Evolutionary conservation across 306 rosid species (phyloP).

Genomic region (Oxytropis ochrocephala): DNA sequence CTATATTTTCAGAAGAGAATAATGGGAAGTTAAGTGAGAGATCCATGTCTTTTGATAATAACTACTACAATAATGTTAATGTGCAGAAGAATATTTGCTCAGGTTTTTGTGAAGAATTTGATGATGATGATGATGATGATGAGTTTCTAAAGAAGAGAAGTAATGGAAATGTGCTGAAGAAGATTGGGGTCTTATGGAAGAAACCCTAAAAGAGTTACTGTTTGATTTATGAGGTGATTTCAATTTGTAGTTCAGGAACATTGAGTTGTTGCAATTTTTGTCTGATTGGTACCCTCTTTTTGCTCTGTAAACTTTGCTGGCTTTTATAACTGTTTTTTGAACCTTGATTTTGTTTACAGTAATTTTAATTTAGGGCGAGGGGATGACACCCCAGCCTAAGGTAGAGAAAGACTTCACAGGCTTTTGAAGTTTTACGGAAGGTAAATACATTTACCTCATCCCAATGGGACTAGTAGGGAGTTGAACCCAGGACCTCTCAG

Average conservation of each 20-base stretch:
- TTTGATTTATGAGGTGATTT: background rate
- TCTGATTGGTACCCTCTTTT: background rate
- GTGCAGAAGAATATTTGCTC: conserved; percentile 39
- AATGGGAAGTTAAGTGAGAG: conserved; percentile 66
- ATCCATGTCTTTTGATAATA: conserved; percentile 64
- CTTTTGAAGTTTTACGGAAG: too few relatives aligned
- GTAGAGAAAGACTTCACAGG: too few relatives aligned
- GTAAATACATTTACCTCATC: too few relatives aligned
- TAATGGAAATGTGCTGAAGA: conserved; percentile 87
- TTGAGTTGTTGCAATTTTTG: conserved; percentile 1
- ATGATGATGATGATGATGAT: conserved; percentile 58
- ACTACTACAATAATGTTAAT: conserved; percentile 24
- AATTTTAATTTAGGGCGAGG: too few relatives aligned
- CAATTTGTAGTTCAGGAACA: background rate
- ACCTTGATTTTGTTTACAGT: background rate
- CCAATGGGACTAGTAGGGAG: too few relatives aligned
- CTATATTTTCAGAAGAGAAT: conserved; percentile 68
- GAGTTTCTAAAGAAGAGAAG: conserved; percentile 75
- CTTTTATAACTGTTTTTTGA: conserved; percentile 1
- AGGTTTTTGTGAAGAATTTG: conserved; percentile 55
- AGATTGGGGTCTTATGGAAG: conserved; percentile 90
- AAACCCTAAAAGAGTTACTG: conserved; percentile 55
- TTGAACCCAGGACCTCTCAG: too few relatives aligned
- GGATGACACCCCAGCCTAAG: too few relatives aligned
- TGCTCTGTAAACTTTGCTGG: background rate